A percentile compares a stretch with the other conserved stretches of the same genome.
These are phyloP conservation scores for Fraxinus sp. DNA, from an alignment of 305 asterid genomes.

Conservation along the genomic window DNA sequence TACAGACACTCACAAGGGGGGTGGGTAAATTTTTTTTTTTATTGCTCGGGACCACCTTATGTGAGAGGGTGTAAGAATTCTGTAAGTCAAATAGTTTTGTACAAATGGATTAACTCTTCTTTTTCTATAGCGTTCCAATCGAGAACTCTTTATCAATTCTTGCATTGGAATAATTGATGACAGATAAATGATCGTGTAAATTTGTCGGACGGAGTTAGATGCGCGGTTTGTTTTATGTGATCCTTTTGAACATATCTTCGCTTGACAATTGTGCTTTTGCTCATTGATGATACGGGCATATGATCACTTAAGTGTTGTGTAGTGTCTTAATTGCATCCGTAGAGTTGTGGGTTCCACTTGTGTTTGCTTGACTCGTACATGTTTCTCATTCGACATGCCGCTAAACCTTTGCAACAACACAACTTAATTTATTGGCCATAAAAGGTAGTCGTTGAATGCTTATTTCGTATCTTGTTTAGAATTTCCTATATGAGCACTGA, in stretches of 20 bases:
- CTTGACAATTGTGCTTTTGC: not conserved
- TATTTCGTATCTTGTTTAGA: not conserved
- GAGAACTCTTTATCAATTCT: not conserved
- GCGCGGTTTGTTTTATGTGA: not conserved
- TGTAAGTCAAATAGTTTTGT: no score
- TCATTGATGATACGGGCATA: not conserved
- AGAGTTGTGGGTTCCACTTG: not conserved
- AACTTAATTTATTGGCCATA: not conserved
- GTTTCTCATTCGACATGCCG: not conserved
- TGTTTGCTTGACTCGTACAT: not conserved
- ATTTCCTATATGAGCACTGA: not conserved
- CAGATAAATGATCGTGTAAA: not conserved
- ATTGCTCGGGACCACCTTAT: no score
- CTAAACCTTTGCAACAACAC: not conserved
- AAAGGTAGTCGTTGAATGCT: not conserved
- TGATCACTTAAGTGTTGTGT: not conserved
- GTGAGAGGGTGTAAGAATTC: no score
- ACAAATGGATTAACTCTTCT: not conserved
- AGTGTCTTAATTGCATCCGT: not conserved
- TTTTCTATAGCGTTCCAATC: not conserved
- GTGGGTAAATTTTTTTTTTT: no score
- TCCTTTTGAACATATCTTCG: not conserved
- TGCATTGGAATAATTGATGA: not conserved
- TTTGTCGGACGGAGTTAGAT: not conserved
- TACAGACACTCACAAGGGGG: no score